Evolutionary conservation across 352 stramenopile species (phyloP), one percentile per base, ranked within the genome.

Genomic region (Pythium sp.): DNA sequence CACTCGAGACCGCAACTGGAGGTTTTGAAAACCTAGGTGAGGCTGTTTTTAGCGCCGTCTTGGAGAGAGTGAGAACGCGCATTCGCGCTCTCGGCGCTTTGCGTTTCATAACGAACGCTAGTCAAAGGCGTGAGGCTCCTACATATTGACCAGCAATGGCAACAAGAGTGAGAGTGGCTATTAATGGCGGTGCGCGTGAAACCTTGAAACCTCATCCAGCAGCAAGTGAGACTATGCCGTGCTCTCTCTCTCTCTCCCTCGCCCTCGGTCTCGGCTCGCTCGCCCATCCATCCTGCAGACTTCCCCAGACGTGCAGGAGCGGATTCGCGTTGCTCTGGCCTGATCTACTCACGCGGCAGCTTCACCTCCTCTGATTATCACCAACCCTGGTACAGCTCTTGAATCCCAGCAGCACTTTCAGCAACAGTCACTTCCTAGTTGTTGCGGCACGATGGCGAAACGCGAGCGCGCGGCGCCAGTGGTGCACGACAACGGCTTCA

Each of bases 401-500:
- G 8, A 11, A 9, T 11, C 34, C 8, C 41, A n/a, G 5, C 41
- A 49, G 46, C 20, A 3, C 14, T 20, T 15, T 15, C 36, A 58
- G 49, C 49, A 32, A 32, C 30, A 32, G 30, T 18, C 5, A 58
- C 11, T 24, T 58, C 15, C 28, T 18, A 18, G 12, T 60, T n/a
- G 30, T 60, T 34, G 20, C 11, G 28, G 20, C 30, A 46, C 38
- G 18, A 90, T 92, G 81, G 71, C 79, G 20, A 92, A 87, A 75
- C 76, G 87, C 59, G 82, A 90, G 68, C 76, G 80, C 24, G 78
- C 80, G 22, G 72, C 78, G 28, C 78, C 84, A 1, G 71, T 92
- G 62, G 77, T 93, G 54, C 79, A 80, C 61, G 81, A 84, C n/a
- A 70, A 89, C 51, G 87, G 87, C 61, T 94, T 95, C 72, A 91